A percentile compares a stretch with the other conserved stretches of the same genome.
Evolutionary conservation across 805 yeast genomes (phyloP).

Genomic region (Candida nanaspora): DNA sequence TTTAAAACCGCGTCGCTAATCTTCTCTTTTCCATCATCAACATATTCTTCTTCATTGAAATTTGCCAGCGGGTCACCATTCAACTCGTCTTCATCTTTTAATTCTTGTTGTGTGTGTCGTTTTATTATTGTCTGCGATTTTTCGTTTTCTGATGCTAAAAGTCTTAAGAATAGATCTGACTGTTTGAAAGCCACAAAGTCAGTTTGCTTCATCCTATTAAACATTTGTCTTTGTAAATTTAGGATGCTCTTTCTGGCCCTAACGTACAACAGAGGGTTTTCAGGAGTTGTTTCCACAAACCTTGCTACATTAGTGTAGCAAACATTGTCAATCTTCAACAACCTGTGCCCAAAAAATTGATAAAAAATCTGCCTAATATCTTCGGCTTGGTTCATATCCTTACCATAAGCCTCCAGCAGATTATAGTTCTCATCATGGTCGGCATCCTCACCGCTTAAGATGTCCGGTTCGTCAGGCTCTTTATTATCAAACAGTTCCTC

Average conservation of each 20-base stretch:
- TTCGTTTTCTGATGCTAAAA: slow-evolving; percentile 35
- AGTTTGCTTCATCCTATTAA: slow-evolving; percentile 39
- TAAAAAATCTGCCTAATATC: slow-evolving; percentile 47
- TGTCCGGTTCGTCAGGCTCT: slow-evolving; percentile 17
- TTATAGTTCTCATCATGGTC: slow-evolving; percentile 13
- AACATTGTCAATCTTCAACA: slow-evolving; percentile 22
- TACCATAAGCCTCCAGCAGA: slow-evolving; percentile 1
- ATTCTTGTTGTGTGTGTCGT: not conserved
- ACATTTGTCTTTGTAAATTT: slow-evolving; percentile 47
- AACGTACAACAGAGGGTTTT: slow-evolving; percentile 29
- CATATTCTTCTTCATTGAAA: slow-evolving; percentile 21
- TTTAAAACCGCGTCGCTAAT: slow-evolving; percentile 40
- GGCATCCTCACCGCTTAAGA: slow-evolving; percentile 16
- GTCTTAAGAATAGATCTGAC: slow-evolving; percentile 48
- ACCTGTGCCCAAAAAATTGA: slow-evolving; percentile 29
- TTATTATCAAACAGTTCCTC: slow-evolving; percentile 33
- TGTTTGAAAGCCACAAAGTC: slow-evolving; percentile 55
- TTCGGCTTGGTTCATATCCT: slow-evolving; percentile 33
- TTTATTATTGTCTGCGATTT: not conserved
- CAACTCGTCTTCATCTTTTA: slow-evolving; percentile 16
- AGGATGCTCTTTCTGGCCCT: slow-evolving; percentile 57
- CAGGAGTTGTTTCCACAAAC: slow-evolving; percentile 24
- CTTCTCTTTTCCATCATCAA: slow-evolving; percentile 27
- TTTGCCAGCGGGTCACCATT: slow-evolving; percentile 26
- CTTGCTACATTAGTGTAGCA: slow-evolving; percentile 28